A percentile compares a stretch with the other conserved stretches of the same genome.
These are phyloP conservation scores for Myxozyma neotropica DNA, from an alignment of 805 yeast genomes.

Conservation along the genomic window DNA sequence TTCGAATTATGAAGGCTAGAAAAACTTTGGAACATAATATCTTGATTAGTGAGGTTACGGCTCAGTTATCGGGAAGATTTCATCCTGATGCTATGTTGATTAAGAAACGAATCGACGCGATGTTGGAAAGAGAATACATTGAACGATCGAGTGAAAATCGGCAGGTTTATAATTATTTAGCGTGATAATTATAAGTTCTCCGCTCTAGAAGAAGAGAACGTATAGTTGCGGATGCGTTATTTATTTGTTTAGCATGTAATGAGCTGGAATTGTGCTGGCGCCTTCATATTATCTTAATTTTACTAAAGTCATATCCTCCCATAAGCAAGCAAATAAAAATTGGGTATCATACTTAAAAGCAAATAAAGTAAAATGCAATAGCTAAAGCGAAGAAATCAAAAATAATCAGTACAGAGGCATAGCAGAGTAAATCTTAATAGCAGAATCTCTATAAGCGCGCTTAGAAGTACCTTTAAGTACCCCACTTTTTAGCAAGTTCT, in stretches of 20 bases:
- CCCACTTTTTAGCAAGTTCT: neutral
- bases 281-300: no score
- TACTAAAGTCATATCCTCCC: no score
- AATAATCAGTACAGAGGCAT: no score
- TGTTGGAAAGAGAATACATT: constrained; percentile 80
- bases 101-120: constrained; percentile 70
- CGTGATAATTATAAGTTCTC: constrained; percentile 47
- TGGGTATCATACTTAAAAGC: no score
- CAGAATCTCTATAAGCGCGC: constrained; percentile 1
- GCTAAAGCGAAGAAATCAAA: no score
- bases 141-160: constrained; percentile 67
- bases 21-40: constrained; percentile 63
- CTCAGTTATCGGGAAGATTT: constrained; percentile 63
- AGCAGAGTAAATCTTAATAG: constrained; percentile 7
- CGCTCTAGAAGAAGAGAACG: no score
- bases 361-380: no score
- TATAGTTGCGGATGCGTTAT: no score
- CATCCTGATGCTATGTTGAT: constrained; percentile 68
- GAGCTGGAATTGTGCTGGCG: no score
- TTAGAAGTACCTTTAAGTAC: neutral
- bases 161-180: constrained; percentile 66
- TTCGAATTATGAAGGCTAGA: constrained; percentile 80
- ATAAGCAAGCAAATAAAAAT: no score
- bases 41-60: constrained; percentile 64
- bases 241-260: no score